A percentile compares a stretch with the other conserved stretches of the same genome.
These are phyloP conservation scores for Pyricularia sp. DNA, from an alignment of 2,329 filamentous ascomycete species.

Conservation along the genomic window DNA sequence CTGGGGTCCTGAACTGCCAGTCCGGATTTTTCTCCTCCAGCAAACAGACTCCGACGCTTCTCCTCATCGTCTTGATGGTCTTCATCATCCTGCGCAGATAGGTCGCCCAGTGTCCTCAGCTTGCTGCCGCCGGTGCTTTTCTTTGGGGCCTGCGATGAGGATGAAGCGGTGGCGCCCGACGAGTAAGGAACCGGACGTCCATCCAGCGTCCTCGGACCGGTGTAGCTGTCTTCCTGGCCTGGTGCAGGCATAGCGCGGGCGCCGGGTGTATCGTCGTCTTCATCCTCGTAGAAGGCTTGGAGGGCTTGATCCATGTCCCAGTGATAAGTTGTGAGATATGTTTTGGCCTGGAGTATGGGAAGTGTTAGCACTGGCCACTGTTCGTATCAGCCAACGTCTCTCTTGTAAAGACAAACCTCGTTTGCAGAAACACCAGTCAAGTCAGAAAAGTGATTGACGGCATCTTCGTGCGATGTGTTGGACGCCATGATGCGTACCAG, in stretches of 20 bases:
- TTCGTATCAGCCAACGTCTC: background rate
- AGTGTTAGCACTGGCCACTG: background rate
- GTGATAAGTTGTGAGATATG: slow-evolving; percentile 11
- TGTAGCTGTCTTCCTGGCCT: slow-evolving; percentile 31
- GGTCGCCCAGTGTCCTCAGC: background rate
- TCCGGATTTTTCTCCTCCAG: slow-evolving; percentile 74
- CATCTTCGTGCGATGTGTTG: slow-evolving; percentile 23
- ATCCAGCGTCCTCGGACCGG: slow-evolving; percentile 49
- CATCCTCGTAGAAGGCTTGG: slow-evolving; percentile 45
- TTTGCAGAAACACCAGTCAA: slow-evolving; percentile 38
- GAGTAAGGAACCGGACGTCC: slow-evolving; percentile 42
- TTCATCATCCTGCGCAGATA: slow-evolving; percentile 34
- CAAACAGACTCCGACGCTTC: slow-evolving; percentile 59
- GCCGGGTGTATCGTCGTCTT: slow-evolving; percentile 28
- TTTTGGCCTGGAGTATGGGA: background rate
- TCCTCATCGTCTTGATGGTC: slow-evolving; percentile 43
- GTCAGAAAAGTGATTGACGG: slow-evolving; percentile 39
- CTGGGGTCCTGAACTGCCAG: slow-evolving; percentile 53
- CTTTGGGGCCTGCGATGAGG: slow-evolving; percentile 22
- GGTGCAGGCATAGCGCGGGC: slow-evolving; percentile 26
- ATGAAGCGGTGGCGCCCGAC: slow-evolving; percentile 16
- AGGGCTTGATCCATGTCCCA: slow-evolving; percentile 56
- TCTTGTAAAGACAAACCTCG: slow-evolving; percentile 24
- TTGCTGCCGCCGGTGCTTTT: slow-evolving; percentile 24
- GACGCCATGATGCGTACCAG: slow-evolving; percentile 4